Percentiles rank a stretch among this genome's conserved stretches.
Conservation (phyloP, 139 green algal genomes). For the Micractinium conductrix region DNA sequence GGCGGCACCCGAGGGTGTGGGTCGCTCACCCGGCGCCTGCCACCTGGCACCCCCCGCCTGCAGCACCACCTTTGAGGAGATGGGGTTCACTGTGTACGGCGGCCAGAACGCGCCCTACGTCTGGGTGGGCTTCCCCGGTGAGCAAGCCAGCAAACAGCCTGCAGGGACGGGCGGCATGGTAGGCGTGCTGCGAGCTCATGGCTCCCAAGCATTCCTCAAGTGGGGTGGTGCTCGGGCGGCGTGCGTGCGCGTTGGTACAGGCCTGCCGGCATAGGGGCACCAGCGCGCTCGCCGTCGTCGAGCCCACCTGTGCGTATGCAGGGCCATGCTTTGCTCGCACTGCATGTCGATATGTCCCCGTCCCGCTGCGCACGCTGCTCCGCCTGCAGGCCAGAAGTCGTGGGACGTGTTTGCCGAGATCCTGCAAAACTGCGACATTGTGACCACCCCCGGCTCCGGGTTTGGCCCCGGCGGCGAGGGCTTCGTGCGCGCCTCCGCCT, state of each 20-base stretch:
- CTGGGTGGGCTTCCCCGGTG: slow-evolving; percentile 97
- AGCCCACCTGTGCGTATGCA: too few relatives aligned
- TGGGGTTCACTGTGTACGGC: slow-evolving; percentile 96
- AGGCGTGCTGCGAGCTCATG: too few relatives aligned
- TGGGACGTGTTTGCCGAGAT: slow-evolving; percentile 99
- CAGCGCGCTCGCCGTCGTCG: too few relatives aligned
- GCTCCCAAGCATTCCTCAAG: background rate
- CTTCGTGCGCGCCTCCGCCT: slow-evolving; percentile 96
- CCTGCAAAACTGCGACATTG: slow-evolving; percentile 95
- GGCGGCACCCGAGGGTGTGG: too few relatives aligned
- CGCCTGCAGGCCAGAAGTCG: slow-evolving; percentile 57
- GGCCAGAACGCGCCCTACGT: slow-evolving; percentile 97
- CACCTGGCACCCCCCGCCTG: too few relatives aligned
- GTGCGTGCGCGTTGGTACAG: too few relatives aligned
- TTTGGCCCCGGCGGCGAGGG: slow-evolving; percentile 96
- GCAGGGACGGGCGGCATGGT: too few relatives aligned
- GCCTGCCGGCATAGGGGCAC: too few relatives aligned
- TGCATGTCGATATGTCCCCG: too few relatives aligned
- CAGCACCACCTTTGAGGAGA: slow-evolving; percentile 83
- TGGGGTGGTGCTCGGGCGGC: background rate
- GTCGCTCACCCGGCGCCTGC: too few relatives aligned
- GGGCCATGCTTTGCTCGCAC: too few relatives aligned
- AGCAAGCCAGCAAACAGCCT: background rate
- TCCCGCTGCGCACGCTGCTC: too few relatives aligned
- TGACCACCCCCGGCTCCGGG: slow-evolving; percentile 96